These are phyloP conservation scores for Pseudozyma sp. DNA, from an alignment of 1,284 basidiomycete genomes.

Conservation along the genomic window DNA sequence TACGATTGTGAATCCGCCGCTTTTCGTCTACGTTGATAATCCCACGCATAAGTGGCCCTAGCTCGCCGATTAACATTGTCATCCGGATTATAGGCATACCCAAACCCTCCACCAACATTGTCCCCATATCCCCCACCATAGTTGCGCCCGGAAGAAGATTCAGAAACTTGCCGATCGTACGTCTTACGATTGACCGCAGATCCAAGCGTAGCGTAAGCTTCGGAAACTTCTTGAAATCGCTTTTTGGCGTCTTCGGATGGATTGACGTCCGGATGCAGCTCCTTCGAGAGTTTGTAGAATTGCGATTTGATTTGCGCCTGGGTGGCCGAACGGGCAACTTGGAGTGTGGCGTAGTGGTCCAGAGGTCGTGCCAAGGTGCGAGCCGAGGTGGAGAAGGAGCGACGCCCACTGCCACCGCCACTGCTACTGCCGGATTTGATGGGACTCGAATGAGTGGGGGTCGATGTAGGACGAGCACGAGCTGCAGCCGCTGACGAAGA, in stretches of 20 bases:
- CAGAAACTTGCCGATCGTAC: constrained; percentile 26
- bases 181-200: constrained; percentile 18
- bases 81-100: constrained; percentile 40
- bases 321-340: constrained; percentile 44
- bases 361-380: neutral
- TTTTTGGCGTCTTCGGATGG: constrained; percentile 60
- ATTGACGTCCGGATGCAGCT: constrained; percentile 67
- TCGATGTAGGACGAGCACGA: neutral
- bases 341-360: constrained; percentile 52
- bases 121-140: constrained; percentile 15
- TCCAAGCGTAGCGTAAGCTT: constrained; percentile 64
- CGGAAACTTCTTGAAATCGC: constrained; percentile 64
- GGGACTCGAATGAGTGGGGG: no score
- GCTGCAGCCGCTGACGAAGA: neutral
- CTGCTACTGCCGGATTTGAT: neutral
- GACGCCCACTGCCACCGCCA: neutral
- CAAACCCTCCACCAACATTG: constrained; percentile 23
- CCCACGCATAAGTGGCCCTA: constrained; percentile 65
- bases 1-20: constrained; percentile 4
- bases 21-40: constrained; percentile 54
- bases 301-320: constrained; percentile 67
- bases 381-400: constrained; percentile 15
- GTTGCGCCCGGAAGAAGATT: neutral
- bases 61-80: constrained; percentile 55
- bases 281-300: constrained; percentile 67